phyloP scores from a whole-genome alignment of 1,284 basidiomycete genomes.

The Mycosarcoma mackinlayi region DNA sequence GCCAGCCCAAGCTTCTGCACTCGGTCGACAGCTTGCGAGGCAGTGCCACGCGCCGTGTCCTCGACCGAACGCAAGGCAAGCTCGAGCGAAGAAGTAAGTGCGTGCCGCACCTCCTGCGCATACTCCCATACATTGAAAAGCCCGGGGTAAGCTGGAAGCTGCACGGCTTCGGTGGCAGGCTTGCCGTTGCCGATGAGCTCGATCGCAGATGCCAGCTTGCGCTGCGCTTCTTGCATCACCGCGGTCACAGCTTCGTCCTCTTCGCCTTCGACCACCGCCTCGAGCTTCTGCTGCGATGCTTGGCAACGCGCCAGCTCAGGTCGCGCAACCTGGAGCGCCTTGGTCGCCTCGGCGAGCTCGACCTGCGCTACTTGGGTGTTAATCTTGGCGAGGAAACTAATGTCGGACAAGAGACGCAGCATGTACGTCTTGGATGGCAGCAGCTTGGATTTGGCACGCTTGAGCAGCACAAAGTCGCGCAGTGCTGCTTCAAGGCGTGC shows the following conservation, averaged over 20 bases:
- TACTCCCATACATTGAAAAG: slow-evolving; percentile 89
- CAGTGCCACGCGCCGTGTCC: slow-evolving; percentile 80
- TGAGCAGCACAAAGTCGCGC: slow-evolving; percentile 93
- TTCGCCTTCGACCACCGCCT: slow-evolving; percentile 80
- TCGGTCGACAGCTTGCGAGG: slow-evolving; percentile 79
- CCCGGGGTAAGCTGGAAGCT: slow-evolving; percentile 83
- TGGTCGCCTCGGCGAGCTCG: slow-evolving; percentile 81
- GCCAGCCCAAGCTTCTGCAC: slow-evolving; percentile 77
- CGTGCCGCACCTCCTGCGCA: slow-evolving; percentile 82
- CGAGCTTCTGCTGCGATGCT: slow-evolving; percentile 78
- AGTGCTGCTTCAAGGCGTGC: slow-evolving; percentile 89
- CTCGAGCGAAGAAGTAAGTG: slow-evolving; percentile 85
- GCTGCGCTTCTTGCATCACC: slow-evolving; percentile 73
- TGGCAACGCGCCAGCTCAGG: slow-evolving; percentile 76
- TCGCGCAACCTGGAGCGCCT: slow-evolving; percentile 78
- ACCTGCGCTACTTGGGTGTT: slow-evolving; percentile 86
- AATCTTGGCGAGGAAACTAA: slow-evolving; percentile 85
- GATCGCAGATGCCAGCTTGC: slow-evolving; percentile 76
- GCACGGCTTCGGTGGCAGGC: slow-evolving; percentile 67
- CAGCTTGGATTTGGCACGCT: slow-evolving; percentile 94
- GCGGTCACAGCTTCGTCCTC: slow-evolving; percentile 79
- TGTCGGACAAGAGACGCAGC: slow-evolving; percentile 85
- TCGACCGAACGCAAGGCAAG: slow-evolving; percentile 83
- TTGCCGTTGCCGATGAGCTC: slow-evolving; percentile 82
- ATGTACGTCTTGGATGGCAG: slow-evolving; percentile 95